These are phyloP conservation scores for Rubia tinctorum DNA, from an alignment of 305 asterid genomes.

Conservation along the genomic window DNA sequence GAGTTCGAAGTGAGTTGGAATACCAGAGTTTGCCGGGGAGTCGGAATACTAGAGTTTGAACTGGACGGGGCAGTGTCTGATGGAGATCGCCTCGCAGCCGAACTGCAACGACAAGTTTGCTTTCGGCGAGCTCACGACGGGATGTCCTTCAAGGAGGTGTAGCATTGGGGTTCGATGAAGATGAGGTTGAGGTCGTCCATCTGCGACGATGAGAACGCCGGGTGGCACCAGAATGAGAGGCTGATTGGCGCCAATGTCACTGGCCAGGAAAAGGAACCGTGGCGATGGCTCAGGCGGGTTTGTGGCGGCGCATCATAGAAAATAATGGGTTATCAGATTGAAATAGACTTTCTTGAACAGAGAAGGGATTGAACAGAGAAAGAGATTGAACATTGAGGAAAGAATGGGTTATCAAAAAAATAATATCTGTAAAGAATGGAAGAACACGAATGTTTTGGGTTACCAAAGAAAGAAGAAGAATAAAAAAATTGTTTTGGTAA, in stretches of 20 bases:
- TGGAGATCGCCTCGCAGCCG: slow-evolving; percentile 54
- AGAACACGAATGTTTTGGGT: no score
- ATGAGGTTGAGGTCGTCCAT: slow-evolving; percentile 46
- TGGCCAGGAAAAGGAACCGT: slow-evolving; percentile 35
- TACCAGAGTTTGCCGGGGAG: no score
- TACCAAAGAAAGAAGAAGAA: no score
- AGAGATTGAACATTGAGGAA: no score
- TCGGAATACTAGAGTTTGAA: no score
- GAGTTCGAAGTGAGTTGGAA: no score
- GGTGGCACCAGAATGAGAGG: slow-evolving; percentile 20
- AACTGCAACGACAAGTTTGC: slow-evolving; percentile 29
- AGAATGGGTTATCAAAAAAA: no score
- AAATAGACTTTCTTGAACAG: no score
- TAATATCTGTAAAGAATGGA: no score
- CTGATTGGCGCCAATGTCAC: slow-evolving; percentile 5
- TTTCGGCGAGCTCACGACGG: slow-evolving; percentile 56
- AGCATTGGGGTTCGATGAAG: slow-evolving; percentile 40
- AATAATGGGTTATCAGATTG: no score
- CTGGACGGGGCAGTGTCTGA: slow-evolving; percentile 71
- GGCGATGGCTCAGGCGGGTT: slow-evolving; percentile 44
- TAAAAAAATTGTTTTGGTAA: no score
- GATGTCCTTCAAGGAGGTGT: slow-evolving; percentile 67
- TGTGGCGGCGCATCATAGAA: slow-evolving; percentile 10
- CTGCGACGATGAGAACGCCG: slow-evolving; percentile 18
- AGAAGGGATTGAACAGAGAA: no score